A percentile compares a stretch with the other conserved stretches of the same genome.
Evolutionary conservation across 306 rosid species (phyloP).

Genomic region (Lathyrus tuberosus): DNA sequence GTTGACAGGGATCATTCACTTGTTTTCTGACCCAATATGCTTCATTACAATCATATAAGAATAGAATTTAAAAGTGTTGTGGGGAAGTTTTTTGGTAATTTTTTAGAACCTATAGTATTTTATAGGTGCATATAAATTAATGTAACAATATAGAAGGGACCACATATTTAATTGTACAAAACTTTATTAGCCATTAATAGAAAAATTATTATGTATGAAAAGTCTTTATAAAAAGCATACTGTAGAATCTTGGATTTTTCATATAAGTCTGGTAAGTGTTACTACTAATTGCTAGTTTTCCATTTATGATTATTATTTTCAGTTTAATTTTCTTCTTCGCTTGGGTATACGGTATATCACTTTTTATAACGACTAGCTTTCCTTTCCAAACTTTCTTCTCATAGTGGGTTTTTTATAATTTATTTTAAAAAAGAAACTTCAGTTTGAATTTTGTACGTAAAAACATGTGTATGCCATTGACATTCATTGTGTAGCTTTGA

Average conservation of each 20-base stretch:
- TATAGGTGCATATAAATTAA: slow-evolving; percentile 26
- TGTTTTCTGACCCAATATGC: slow-evolving; percentile 30
- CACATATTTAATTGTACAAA: slow-evolving; percentile 30
- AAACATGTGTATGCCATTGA: not conserved
- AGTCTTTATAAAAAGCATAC: slow-evolving; percentile 4
- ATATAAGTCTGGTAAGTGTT: not conserved
- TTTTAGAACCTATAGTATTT: slow-evolving; percentile 3
- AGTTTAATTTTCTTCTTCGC: slow-evolving; percentile 1
- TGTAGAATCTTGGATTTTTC: slow-evolving; percentile 34
- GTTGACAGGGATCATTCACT: slow-evolving; percentile 14
- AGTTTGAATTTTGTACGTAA: not conserved
- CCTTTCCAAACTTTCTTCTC: not conserved
- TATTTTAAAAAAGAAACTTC: not conserved
- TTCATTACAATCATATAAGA: slow-evolving; percentile 15
- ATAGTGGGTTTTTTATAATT: not conserved
- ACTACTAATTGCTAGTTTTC: not conserved
- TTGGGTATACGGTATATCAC: not conserved
- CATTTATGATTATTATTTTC: slow-evolving; percentile 7
- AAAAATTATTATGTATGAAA: slow-evolving; percentile 20
- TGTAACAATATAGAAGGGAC: slow-evolving; percentile 21
- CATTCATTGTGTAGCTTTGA: no score
- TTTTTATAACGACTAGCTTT: not conserved
- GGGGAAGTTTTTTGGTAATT: slow-evolving; percentile 2
- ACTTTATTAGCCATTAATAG: slow-evolving; percentile 28
- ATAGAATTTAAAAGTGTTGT: not conserved